Evolutionary conservation across 768 basidiomycete genomes (phyloP), one percentile per base, ranked within the genome.

Genomic region (Leccinum subtestaceum): DNA sequence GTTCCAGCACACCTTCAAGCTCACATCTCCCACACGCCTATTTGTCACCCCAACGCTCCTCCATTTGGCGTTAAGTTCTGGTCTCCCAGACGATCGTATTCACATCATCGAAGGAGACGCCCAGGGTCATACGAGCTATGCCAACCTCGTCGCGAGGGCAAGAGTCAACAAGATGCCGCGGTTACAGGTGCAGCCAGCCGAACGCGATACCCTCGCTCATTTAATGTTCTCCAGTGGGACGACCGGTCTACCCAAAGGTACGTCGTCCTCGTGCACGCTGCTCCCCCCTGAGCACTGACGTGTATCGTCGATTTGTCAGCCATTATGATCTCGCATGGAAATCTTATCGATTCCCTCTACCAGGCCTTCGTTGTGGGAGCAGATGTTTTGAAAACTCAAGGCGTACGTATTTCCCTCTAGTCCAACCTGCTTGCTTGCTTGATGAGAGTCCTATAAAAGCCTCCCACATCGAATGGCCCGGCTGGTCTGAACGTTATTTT

Each of bases 201-300:
- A 63, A 17, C 76, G 73, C 31, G 74, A 85, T 59, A 87, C 85
- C 0, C 72, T 89, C 1, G 89, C 86, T 1, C 89, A 91, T 67
- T 74, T 91, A 3, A 75, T 87, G 0, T 89, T 89, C 66, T 91
- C 89, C 0, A 91, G 89, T 64, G 89, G 89, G 23, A 91, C 90
- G 0, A 90, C 81, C 59, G 89, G 90, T 0, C 73, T 85, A 4
- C 88, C 89, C 0, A 91, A 91, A 81, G 88, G 88, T 84, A 25
- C 7, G 67, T 60, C 7, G 17, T 3, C 6, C 10, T n/a, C 47
- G 47, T 48, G 47, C 25, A 17, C 19, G 43, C 11, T 19, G 43
- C 19, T 45, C 34, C 10, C 43, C 19, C 43, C 43, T 2, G 19
- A 19, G 19, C 8, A 25, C 53, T 58, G n/a, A 73, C 19, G 47